Percentiles rank a stretch among this genome's conserved stretches.
Evolutionary conservation across 106 monocot species (phyloP).

Genomic region (Platanthera guangdongensis): DNA sequence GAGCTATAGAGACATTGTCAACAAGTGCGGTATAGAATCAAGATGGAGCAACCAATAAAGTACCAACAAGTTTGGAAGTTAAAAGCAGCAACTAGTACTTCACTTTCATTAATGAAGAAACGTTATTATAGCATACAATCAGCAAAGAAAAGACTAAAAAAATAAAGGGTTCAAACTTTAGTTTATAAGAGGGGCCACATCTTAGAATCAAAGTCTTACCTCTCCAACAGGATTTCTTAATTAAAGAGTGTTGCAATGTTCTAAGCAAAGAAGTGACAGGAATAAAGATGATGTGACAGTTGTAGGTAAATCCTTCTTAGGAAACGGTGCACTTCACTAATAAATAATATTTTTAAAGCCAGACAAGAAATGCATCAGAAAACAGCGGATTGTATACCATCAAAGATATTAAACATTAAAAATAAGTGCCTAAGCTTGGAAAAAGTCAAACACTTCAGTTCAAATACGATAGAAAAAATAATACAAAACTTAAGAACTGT

Average conservation of each 20-base stretch:
- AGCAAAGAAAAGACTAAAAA: too few species aligned
- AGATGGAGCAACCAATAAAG: background rate
- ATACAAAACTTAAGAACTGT: background rate
- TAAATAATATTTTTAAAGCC: background rate
- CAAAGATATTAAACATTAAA: background rate
- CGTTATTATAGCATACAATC: too few species aligned
- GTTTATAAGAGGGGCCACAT: background rate
- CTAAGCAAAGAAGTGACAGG: background rate
- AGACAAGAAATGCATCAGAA: background rate
- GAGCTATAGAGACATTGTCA: too few species aligned
- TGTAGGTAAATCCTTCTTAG: background rate
- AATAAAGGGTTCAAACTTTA: background rate
- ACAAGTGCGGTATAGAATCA: too few species aligned
- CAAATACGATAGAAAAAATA: background rate
- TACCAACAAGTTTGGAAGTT: background rate
- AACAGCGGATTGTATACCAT: background rate
- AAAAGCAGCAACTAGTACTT: background rate
- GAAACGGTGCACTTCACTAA: background rate
- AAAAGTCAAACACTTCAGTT: background rate
- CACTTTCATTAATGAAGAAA: background rate
- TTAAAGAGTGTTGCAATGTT: background rate
- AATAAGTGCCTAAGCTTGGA: background rate
- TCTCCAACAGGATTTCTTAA: background rate
- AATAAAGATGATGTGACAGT: background rate
- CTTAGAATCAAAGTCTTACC: background rate